Conservation (phyloP, 2,329 filamentous ascomycete species). For the Shiraia bambusicola region DNA sequence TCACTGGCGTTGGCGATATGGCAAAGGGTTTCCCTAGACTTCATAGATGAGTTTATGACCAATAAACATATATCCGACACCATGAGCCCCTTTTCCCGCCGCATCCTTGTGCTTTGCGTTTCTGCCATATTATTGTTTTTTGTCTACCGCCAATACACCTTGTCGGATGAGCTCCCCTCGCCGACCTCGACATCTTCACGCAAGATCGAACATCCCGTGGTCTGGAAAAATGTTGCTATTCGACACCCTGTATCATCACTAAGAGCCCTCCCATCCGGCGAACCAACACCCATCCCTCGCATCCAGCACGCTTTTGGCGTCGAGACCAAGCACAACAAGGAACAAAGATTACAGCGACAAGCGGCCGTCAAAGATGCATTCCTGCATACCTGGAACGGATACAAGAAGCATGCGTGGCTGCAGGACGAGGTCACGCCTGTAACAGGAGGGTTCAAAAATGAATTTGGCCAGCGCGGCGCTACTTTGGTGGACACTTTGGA, state of each 20-base stretch:
- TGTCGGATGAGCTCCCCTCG: constrained; percentile 17
- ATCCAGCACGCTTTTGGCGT: constrained; percentile 43
- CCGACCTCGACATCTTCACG: constrained; percentile 28
- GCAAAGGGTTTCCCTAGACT: not conserved
- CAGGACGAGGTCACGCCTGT: constrained; percentile 56
- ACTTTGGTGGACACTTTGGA: constrained; percentile 63
- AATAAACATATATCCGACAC: constrained; percentile 3
- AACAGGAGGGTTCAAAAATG: constrained; percentile 49
- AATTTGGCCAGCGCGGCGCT: constrained; percentile 59
- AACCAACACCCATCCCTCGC: constrained; percentile 31
- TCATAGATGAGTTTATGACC: not conserved
- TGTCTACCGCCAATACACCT: constrained; percentile 33
- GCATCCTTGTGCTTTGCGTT: constrained; percentile 31
- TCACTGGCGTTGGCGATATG: too few relatives aligned
- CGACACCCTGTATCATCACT: constrained; percentile 36
- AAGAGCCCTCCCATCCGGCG: constrained; percentile 35
- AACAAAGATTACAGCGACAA: constrained; percentile 34
- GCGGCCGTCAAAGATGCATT: constrained; percentile 42
- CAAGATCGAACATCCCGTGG: constrained; percentile 30
- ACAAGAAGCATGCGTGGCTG: constrained; percentile 56
- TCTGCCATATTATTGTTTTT: constrained; percentile 30
- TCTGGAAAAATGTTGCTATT: constrained; percentile 38
- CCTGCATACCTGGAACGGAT: constrained; percentile 50
- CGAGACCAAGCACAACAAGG: constrained; percentile 37
- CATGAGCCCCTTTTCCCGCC: constrained; percentile 35